phyloP scores from a whole-genome alignment of 257 asterid species.

The Nicotiana knightiana region DNA sequence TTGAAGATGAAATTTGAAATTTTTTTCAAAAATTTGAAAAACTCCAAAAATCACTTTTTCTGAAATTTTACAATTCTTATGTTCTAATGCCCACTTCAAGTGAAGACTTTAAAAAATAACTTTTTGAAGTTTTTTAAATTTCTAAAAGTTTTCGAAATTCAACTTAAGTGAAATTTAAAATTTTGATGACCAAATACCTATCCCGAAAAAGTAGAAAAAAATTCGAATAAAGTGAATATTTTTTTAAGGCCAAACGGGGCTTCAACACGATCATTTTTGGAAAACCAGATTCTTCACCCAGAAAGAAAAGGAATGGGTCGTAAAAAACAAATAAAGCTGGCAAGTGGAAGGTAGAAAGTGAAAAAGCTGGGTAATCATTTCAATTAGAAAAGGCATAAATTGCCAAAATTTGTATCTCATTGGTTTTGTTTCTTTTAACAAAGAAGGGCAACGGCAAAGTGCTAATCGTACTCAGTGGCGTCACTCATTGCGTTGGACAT shows the following conservation, averaged over 20 bases:
- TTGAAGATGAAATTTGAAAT: no score
- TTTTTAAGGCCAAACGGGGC: no score
- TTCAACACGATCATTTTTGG: no score
- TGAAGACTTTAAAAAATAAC: no score
- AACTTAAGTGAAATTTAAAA: no score
- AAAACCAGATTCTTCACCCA: background rate
- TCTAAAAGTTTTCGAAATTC: no score
- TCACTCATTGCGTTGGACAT: background rate
- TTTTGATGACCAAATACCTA: no score
- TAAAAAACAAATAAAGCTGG: background rate
- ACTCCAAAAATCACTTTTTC: no score
- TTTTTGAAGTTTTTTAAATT: no score
- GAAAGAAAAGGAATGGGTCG: background rate
- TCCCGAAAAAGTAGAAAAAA: background rate
- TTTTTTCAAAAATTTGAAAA: no score
- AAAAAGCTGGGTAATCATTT: background rate
- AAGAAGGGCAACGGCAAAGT: background rate
- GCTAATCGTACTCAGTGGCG: background rate
- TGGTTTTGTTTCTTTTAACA: background rate
- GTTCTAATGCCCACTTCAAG: no score
- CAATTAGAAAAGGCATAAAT: background rate
- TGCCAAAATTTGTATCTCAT: slow-evolving; percentile 1
- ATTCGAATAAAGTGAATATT: background rate
- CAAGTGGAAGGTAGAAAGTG: background rate
- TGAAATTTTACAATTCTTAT: no score